phyloP scores from a whole-genome alignment of 1,139 yeast genomes.

The Eremothecium cymbalariae region DNA sequence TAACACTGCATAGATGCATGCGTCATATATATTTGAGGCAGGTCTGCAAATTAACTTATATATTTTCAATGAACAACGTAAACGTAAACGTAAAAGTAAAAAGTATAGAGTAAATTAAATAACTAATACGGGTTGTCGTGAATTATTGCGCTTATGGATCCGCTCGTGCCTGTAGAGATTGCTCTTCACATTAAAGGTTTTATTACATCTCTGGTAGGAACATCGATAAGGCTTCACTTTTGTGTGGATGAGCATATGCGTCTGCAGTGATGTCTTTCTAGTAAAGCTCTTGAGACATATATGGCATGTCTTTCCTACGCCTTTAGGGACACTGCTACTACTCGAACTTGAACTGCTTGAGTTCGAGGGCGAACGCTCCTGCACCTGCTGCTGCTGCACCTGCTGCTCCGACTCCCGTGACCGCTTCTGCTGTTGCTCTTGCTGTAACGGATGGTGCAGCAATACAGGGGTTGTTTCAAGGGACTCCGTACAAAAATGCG shows the following conservation, averaged over 20 bases:
- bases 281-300: conserved; percentile 3
- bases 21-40: too few relatives aligned
- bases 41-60: too few relatives aligned
- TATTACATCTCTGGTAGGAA: not conserved
- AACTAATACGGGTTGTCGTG: not conserved
- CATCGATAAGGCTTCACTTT: conserved; percentile 1
- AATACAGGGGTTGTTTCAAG: too few relatives aligned
- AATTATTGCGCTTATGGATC: conserved; percentile 2
- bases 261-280: conserved; percentile 1
- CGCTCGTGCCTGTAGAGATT: conserved; percentile 5
- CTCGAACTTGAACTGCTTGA: not conserved
- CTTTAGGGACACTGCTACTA: not conserved
- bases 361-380: not conserved
- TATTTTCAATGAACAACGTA: too few relatives aligned
- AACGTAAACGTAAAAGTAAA: too few relatives aligned
- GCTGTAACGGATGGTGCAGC: not conserved
- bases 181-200: conserved; percentile 4
- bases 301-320: conserved; percentile 1
- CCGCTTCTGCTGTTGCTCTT: not conserved
- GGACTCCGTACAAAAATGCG: too few relatives aligned
- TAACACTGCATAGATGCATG: too few relatives aligned
- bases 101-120: not conserved
- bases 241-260: conserved; percentile 4
- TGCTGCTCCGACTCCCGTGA: not conserved
- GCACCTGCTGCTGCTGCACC: not conserved